These are phyloP conservation scores for Lipomyces yamanashiensis DNA, from an alignment of 805 yeast species.

Conservation along the genomic window DNA sequence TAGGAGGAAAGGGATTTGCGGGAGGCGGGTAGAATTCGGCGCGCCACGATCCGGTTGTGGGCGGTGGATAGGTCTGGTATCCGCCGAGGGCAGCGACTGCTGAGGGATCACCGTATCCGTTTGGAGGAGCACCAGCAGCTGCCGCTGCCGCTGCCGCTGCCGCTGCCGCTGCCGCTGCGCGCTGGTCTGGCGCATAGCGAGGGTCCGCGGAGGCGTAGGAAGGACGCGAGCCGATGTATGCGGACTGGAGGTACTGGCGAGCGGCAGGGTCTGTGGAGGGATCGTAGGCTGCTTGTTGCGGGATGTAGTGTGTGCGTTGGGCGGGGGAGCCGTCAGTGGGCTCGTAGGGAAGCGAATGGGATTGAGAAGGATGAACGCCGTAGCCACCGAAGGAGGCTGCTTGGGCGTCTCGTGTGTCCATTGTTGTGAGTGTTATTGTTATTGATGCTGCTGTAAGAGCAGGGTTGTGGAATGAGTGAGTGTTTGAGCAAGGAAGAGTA, in stretches of 20 bases:
- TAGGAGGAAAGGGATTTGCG: constrained; percentile 15
- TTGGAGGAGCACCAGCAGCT: constrained; percentile 2
- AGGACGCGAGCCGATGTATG: constrained; percentile 16
- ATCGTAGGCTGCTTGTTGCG: constrained; percentile 16
- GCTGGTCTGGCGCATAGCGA: constrained; percentile 26
- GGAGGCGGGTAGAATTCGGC: constrained; percentile 36
- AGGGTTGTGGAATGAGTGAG: background rate
- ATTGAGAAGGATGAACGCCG: constrained; percentile 11
- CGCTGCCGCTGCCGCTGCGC: constrained; percentile 1
- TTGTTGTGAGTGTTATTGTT: constrained; percentile 5
- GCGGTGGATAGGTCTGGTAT: constrained; percentile 22
- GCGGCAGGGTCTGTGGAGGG: constrained; percentile 11
- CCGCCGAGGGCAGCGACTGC: constrained; percentile 7
- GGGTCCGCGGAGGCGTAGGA: constrained; percentile 14
- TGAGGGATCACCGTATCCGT: constrained; percentile 12
- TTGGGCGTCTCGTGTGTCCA: constrained; percentile 33
- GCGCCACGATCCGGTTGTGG: constrained; percentile 28
- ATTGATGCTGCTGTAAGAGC: constrained; percentile 1
- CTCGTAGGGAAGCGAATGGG: constrained; percentile 25
- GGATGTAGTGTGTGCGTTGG: constrained; percentile 22
- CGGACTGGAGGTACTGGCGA: constrained; percentile 22
- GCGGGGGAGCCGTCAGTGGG: constrained; percentile 16
- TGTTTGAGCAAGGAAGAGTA: background rate
- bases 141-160: too few relatives aligned
- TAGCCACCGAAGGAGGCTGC: constrained; percentile 25